Evolutionary conservation across 768 basidiomycete genomes (phyloP).

Genomic region (Suillus subluteus): DNA sequence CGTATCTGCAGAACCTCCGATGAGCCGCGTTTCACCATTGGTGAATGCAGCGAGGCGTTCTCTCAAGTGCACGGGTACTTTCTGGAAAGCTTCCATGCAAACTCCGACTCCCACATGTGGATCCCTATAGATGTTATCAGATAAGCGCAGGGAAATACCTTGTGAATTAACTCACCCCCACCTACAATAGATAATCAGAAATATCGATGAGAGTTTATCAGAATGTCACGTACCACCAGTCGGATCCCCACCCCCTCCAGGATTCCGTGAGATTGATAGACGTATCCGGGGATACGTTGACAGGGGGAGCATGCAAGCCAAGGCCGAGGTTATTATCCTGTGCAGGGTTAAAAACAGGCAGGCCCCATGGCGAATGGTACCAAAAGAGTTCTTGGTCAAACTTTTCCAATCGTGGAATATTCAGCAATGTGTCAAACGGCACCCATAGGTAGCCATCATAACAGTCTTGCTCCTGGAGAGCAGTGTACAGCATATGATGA

Average conservation of each 20-base stretch:
- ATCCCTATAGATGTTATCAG: slow-evolving; percentile 31
- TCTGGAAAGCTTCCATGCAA: slow-evolving; percentile 46
- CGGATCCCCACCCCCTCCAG: slow-evolving; percentile 44
- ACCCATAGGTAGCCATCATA: slow-evolving; percentile 58
- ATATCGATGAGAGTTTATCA: slow-evolving; percentile 7
- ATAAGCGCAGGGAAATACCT: neutral
- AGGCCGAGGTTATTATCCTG: slow-evolving; percentile 26
- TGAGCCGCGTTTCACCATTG: slow-evolving; percentile 38
- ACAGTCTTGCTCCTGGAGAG: slow-evolving; percentile 44
- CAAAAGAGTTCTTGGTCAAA: slow-evolving; percentile 51
- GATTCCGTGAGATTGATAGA: slow-evolving; percentile 39
- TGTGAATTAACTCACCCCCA: slow-evolving; percentile 40
- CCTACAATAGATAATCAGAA: slow-evolving; percentile 27
- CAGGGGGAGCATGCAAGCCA: slow-evolving; percentile 42
- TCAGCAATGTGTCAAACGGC: slow-evolving; percentile 54
- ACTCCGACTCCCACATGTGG: slow-evolving; percentile 47
- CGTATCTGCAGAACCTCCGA: slow-evolving; percentile 54
- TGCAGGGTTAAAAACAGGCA: slow-evolving; percentile 45
- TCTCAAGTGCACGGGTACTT: slow-evolving; percentile 40
- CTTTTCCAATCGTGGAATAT: slow-evolving; percentile 49
- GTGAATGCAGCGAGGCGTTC: slow-evolving; percentile 40
- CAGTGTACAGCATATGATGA: slow-evolving; percentile 57
- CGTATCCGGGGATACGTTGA: slow-evolving; percentile 45
- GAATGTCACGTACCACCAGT: slow-evolving; percentile 46
- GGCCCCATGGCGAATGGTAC: slow-evolving; percentile 54